A percentile compares a stretch with the other conserved stretches of the same genome.
These are phyloP conservation scores for Erythrophleum ivorense DNA, from an alignment of 331 rosid species.

Conservation along the genomic window DNA sequence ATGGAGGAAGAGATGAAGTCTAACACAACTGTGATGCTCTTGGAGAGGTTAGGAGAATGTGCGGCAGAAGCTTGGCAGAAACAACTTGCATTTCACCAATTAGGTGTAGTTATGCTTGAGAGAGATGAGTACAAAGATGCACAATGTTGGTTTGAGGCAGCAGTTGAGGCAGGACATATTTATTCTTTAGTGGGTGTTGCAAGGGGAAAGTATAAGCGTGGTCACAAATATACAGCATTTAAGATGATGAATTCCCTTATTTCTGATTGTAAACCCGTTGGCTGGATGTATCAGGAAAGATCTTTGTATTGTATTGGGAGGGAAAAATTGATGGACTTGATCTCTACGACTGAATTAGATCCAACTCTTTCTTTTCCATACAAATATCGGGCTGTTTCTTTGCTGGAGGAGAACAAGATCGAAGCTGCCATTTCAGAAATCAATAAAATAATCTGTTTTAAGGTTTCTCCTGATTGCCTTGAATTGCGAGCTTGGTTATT, in stretches of 20 bases:
- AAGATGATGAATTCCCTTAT: conserved; percentile 61
- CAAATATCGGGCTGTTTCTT: conserved; percentile 56
- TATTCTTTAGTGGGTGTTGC: conserved; percentile 66
- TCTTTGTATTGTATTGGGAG: conserved; percentile 57
- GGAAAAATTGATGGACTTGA: conserved; percentile 61
- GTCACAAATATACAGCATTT: conserved; percentile 60
- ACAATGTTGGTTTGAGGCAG: conserved; percentile 56
- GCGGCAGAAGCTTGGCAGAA: conserved; percentile 62
- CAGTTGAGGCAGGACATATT: conserved; percentile 58
- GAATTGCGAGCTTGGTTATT: conserved; percentile 68
- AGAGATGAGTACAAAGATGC: conserved; percentile 65
- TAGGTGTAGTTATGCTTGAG: conserved; percentile 67
- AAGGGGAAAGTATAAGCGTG: conserved; percentile 64
- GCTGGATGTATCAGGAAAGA: conserved; percentile 74
- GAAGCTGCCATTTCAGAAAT: conserved; percentile 59
- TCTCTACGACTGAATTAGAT: conserved; percentile 57
- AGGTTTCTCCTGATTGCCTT: conserved; percentile 64
- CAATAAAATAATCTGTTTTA: conserved; percentile 57
- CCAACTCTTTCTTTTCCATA: conserved; percentile 62
- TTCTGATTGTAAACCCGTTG: conserved; percentile 56
- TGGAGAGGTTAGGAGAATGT: conserved; percentile 66
- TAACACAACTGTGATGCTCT: conserved; percentile 66
- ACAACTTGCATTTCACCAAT: conserved; percentile 64
- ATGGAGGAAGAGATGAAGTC: conserved; percentile 67
- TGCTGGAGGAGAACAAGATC: conserved; percentile 57